phyloP scores from a whole-genome alignment of 2,329 filamentous ascomycete species.

The Didymella exigua region DNA sequence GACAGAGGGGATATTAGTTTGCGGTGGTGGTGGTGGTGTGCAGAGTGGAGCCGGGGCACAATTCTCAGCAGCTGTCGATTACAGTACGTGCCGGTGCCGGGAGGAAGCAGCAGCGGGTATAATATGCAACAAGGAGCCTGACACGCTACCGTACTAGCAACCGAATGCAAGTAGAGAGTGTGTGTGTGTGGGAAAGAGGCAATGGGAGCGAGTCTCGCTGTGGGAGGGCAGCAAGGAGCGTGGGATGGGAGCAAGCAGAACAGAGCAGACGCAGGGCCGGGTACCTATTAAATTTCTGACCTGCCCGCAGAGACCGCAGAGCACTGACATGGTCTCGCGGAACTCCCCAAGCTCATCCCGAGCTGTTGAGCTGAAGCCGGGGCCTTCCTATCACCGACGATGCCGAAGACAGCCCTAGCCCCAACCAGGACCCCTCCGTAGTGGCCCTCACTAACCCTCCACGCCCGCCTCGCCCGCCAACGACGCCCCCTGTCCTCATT shows the following conservation, averaged over 20 bases:
- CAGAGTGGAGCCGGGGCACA: slow-evolving; percentile 14
- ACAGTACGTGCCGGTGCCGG: slow-evolving; percentile 12
- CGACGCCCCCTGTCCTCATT: slow-evolving; percentile 4
- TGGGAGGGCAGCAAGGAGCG: slow-evolving; percentile 14
- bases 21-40: slow-evolving; percentile 13
- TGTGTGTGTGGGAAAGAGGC: neutral
- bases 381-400: slow-evolving; percentile 32
- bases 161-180: slow-evolving; percentile 4
- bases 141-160: slow-evolving; percentile 6
- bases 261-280: slow-evolving; percentile 12
- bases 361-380: slow-evolving; percentile 46
- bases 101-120: slow-evolving; percentile 15
- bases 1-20: slow-evolving; percentile 22
- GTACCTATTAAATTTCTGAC: slow-evolving; percentile 37
- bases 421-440: slow-evolving; percentile 6
- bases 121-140: slow-evolving; percentile 8
- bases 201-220: slow-evolving; percentile 3
- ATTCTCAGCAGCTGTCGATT: slow-evolving; percentile 13
- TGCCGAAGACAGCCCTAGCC: slow-evolving; percentile 35
- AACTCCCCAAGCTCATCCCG: slow-evolving; percentile 41
- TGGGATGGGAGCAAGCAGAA: slow-evolving; percentile 13
- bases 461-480: slow-evolving; percentile 4
- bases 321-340: slow-evolving; percentile 18
- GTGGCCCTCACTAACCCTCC: too few species aligned
- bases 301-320: slow-evolving; percentile 13